Percentiles rank a stretch among this genome's conserved stretches.
phyloP scores from a whole-genome alignment of 1,284 basidiomycete species.

The Pascua guehoae region DNA sequence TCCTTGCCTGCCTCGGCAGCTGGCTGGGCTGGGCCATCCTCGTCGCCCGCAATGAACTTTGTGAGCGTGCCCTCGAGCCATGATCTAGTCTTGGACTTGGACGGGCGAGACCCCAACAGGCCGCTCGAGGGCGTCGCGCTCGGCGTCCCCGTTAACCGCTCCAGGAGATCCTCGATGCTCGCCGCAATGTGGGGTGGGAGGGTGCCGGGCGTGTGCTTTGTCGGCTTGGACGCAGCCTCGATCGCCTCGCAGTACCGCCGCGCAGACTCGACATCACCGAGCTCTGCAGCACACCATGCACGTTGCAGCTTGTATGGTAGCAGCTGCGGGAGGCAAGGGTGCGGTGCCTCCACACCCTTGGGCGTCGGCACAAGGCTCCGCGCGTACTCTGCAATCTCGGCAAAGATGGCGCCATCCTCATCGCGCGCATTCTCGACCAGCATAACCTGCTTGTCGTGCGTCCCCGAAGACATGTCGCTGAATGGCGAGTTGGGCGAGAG shows the following conservation, averaged over 20 bases:
- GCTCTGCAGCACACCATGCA: slow-evolving; percentile 72
- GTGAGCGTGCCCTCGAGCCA: slow-evolving; percentile 94
- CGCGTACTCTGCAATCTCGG: slow-evolving; percentile 91
- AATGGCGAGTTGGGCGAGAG: slow-evolving; percentile 79
- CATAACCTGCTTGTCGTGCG: slow-evolving; percentile 36
- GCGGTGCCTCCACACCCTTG: slow-evolving; percentile 79
- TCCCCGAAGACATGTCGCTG: slow-evolving; percentile 53
- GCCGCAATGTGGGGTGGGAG: slow-evolving; percentile 63
- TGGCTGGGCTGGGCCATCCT: slow-evolving; percentile 44
- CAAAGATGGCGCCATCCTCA: slow-evolving; percentile 73
- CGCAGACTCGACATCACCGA: slow-evolving; percentile 69
- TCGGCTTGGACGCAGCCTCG: slow-evolving; percentile 53
- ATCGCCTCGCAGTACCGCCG: slow-evolving; percentile 91
- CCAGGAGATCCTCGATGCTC: slow-evolving; percentile 74
- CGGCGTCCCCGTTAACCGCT: slow-evolving; percentile 72
- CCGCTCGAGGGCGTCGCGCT: slow-evolving; percentile 73
- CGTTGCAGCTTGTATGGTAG: slow-evolving; percentile 84
- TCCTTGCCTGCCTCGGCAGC: slow-evolving; percentile 12
- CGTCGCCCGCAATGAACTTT: slow-evolving; percentile 84
- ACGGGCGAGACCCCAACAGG: slow-evolving; percentile 35
- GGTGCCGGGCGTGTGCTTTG: slow-evolving; percentile 47
- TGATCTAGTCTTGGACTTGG: slow-evolving; percentile 80
- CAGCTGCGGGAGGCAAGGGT: slow-evolving; percentile 75
- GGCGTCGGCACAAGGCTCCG: slow-evolving; percentile 65
- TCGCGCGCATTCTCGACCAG: slow-evolving; percentile 33